Evolutionary conservation across 768 basidiomycete species (phyloP), one percentile per base, ranked within the genome.

Genomic region (Hydnomerulius pinastri): DNA sequence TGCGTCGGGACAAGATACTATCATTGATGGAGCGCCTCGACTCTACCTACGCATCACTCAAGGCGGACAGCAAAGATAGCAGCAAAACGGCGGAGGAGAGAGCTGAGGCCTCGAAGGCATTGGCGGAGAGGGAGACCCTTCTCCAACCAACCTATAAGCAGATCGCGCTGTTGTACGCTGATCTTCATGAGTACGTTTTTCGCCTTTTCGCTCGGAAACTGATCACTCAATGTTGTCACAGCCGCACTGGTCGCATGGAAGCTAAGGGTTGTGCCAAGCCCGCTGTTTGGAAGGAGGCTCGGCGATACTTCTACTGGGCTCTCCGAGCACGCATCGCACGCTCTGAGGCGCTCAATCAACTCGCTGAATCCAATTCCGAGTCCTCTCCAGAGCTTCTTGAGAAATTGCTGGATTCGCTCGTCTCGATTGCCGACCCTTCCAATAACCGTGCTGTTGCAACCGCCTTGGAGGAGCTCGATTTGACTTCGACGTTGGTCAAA

Each of bases 161-260:
- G 60, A 83, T 98, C 41, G 94, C 95, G 21, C 70, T 98, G 52
- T 77, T 95, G 25, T 98, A 98, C 63, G 95, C 94, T 27, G 97
- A 99, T 71, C 85, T 97, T 55, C 97, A 96, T 64, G 94, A 97
- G 91, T 93, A 69, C 65, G 91, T 77, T 11, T 24, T 48, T 35
- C 36, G 28, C 48, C 20, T 32, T 43, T n/a, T 27, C 6, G 27
- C 46, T 36, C 48, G 27, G 42, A 23, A 23, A 11, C 44, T 39
- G 17, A 53, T 35, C 38, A 7, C 27, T 53, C 28, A 56, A 48
- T 32, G 33, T 54, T n/a, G 36, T 48, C 51, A 50, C 62, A 96
- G 94, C 71, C 92, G 95, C 41, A 80, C 83, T 38, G 94, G 94
- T 41, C 92, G 95, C 40, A 96, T 97, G 94, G 92, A 97, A 71